Evolutionary conservation across 73 alveolate genomes (phyloP).

Genomic region (Paramecium tetraurelia): DNA sequence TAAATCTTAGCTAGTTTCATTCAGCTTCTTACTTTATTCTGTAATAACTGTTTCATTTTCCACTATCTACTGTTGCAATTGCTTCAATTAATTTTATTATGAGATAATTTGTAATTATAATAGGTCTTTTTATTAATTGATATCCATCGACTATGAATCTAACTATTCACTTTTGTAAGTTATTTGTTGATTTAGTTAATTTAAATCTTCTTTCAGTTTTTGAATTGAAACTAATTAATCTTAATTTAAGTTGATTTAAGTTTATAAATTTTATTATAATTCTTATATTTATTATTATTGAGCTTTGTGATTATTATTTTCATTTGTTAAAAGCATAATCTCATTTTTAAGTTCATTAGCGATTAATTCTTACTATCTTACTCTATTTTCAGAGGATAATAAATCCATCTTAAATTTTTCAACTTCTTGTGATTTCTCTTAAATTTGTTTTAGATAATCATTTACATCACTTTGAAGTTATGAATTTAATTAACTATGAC

Average conservation of each 20-base stretch:
- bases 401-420: not conserved
- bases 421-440: not conserved
- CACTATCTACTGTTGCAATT: not conserved
- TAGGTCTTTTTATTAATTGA: not conserved
- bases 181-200: not conserved
- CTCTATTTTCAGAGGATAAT: not conserved
- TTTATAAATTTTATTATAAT: not conserved
- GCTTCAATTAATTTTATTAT: not conserved
- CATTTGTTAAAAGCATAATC: not conserved
- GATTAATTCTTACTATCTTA: not conserved
- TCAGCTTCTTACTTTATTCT: not conserved
- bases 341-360: not conserved
- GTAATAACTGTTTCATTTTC: not conserved
- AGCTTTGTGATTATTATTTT: not conserved
- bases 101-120: not conserved
- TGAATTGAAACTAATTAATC: not conserved
- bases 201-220: not conserved
- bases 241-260: not conserved
- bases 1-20: not conserved
- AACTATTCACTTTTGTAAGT: not conserved
- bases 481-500: not conserved
- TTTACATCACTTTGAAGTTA: not conserved
- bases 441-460: not conserved
- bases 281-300: not conserved
- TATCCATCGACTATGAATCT: not conserved